phyloP scores from a whole-genome alignment of 2,329 filamentous ascomycete genomes.

The Coniochaeta ligniaria region DNA sequence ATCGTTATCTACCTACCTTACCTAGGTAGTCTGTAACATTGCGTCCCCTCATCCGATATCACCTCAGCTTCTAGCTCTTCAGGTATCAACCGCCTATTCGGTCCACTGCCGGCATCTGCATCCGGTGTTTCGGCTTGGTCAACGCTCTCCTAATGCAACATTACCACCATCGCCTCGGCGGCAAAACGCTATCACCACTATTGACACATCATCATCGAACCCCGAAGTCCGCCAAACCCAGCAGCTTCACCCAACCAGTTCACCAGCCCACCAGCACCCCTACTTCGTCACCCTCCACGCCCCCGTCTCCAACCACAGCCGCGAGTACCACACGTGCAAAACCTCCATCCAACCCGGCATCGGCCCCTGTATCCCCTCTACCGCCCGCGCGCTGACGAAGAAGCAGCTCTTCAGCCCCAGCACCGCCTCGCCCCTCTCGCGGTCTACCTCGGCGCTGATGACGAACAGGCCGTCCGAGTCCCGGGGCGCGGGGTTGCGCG shows the following conservation, averaged over 20 bases:
- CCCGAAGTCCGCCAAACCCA: background rate
- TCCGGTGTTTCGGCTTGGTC: too few relatives aligned
- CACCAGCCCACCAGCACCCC: background rate
- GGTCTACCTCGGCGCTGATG: conserved; percentile 54
- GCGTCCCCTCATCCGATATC: too few relatives aligned
- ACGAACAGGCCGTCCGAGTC: conserved; percentile 60
- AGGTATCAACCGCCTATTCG: background rate
- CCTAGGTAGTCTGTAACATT: too few relatives aligned
- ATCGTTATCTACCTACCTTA: too few relatives aligned
- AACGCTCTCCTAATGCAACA: too few relatives aligned
- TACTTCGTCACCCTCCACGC: conserved; percentile 26
- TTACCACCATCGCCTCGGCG: too few relatives aligned
- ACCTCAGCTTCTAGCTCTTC: background rate
- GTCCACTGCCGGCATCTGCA: too few relatives aligned
- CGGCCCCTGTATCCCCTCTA: conserved; percentile 24
- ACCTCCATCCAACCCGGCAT: conserved; percentile 27
- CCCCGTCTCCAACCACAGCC: conserved; percentile 30
- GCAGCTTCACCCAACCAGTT: background rate
- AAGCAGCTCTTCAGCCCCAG: conserved; percentile 58
- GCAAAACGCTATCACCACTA: too few relatives aligned
- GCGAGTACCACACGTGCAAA: conserved; percentile 31
- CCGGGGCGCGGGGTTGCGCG: conserved; percentile 47
- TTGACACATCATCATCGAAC: too few relatives aligned
- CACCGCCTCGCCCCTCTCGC: conserved; percentile 51
- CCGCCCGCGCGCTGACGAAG: conserved; percentile 36